These are phyloP conservation scores for Pseudotulostoma volvatum DNA, from an alignment of 495 filamentous ascomycete species.

Conservation along the genomic window DNA sequence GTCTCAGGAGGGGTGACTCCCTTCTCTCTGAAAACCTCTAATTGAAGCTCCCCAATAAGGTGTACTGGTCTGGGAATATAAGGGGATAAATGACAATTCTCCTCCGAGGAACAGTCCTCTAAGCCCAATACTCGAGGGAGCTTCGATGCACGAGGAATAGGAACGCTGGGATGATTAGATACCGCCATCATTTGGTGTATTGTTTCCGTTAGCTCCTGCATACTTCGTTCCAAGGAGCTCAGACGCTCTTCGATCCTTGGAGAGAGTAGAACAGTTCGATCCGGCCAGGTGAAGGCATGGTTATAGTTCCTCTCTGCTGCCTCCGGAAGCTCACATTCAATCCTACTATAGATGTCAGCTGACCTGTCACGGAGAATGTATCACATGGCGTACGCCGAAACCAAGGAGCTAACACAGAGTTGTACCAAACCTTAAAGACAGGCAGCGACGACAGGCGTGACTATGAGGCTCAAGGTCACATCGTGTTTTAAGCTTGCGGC, in stretches of 20 bases:
- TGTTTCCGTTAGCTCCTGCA: slow-evolving; percentile 25
- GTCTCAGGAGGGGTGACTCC: slow-evolving; percentile 11
- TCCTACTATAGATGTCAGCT: too few relatives aligned
- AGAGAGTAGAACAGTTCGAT: slow-evolving; percentile 15
- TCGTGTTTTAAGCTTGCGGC: slow-evolving; percentile 28
- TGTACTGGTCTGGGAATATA: slow-evolving; percentile 21
- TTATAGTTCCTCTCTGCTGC: slow-evolving; percentile 23
- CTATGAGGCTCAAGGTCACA: slow-evolving; percentile 26
- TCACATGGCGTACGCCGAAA: too few relatives aligned
- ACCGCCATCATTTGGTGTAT: slow-evolving; percentile 23
- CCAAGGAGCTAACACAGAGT: too few relatives aligned
- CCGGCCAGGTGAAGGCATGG: slow-evolving; percentile 18
- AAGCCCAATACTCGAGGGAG: slow-evolving; percentile 2
- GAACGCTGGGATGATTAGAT: neutral
- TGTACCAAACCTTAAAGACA: slow-evolving; percentile 20
- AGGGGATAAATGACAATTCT: slow-evolving; percentile 8
- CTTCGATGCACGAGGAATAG: neutral
- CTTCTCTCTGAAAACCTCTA: slow-evolving; percentile 20
- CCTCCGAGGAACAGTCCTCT: slow-evolving; percentile 12
- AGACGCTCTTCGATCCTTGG: slow-evolving; percentile 26
- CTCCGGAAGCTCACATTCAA: slow-evolving; percentile 26
- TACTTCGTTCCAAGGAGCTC: slow-evolving; percentile 20
- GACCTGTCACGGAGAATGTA: too few relatives aligned
- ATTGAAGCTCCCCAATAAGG: slow-evolving; percentile 21
- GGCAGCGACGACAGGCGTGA: slow-evolving; percentile 26